Conservation (phyloP, 345 rosid species). For the Boechera divaricarpa region DNA sequence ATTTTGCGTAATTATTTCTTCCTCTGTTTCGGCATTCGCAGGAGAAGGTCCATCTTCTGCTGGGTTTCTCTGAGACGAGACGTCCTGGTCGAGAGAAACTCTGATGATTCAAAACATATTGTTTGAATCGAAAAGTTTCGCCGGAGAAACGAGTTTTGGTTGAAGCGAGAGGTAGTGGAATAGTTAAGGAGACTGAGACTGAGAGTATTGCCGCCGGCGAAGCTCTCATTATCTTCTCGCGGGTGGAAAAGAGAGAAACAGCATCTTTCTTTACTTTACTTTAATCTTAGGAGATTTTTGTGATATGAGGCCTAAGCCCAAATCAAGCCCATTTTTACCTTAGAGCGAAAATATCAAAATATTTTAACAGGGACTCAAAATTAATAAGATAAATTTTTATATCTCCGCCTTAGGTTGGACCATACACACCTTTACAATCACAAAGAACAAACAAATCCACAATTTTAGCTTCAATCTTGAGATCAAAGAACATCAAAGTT, state of each 20-base stretch:
- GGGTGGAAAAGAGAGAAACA: neutral
- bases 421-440: conserved; percentile 71
- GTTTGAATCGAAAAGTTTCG: neutral
- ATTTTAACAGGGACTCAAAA: no score
- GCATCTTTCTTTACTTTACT: neutral
- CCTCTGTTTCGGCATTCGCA: conserved; percentile 40
- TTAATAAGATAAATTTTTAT: no score
- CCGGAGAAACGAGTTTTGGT: conserved; percentile 18
- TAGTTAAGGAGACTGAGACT: conserved; percentile 35
- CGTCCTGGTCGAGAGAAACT: conserved; percentile 15
- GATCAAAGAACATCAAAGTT: neutral
- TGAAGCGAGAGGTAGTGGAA: conserved; percentile 15
- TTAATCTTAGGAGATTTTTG: neutral
- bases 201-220: conserved; percentile 38
- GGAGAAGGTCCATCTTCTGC: conserved; percentile 34
- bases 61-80: conserved; percentile 27
- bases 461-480: neutral
- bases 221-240: conserved; percentile 42
- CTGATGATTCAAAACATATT: neutral
- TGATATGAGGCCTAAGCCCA: conserved; percentile 2
- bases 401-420: conserved; percentile 89
- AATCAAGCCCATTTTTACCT: neutral
- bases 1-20: conserved; percentile 9
- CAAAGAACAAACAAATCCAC: conserved; percentile 14
- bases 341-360: neutral